phyloP scores from a whole-genome alignment of 805 yeast genomes.

The Nakazawaea siamensis region DNA sequence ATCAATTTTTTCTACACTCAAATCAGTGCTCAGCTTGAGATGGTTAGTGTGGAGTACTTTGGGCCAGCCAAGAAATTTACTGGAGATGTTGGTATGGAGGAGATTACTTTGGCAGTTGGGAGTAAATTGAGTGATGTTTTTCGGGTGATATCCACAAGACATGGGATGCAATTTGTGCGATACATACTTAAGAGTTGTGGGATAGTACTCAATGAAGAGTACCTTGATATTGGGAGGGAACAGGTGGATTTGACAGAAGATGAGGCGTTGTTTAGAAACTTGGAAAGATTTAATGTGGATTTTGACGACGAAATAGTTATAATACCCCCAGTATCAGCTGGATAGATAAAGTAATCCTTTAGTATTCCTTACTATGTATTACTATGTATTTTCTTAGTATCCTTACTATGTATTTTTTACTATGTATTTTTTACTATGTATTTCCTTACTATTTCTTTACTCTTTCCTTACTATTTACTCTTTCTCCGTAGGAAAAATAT shows the following conservation, averaged over 20 bases:
- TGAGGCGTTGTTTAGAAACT: not conserved
- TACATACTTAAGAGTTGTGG: slow-evolving; percentile 19
- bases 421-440: too few species aligned
- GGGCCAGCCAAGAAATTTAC: slow-evolving; percentile 25
- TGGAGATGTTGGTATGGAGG: slow-evolving; percentile 12
- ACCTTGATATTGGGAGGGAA: slow-evolving; percentile 15
- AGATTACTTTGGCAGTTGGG: too few species aligned
- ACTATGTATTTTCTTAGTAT: not conserved
- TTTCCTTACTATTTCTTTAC: too few species aligned
- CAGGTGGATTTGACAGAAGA: not conserved
- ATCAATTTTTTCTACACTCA: not conserved
- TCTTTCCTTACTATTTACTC: too few species aligned
- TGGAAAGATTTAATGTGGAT: not conserved
- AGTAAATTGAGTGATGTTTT: too few species aligned
- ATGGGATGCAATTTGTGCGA: slow-evolving; percentile 15
- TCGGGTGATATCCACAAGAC: too few species aligned
- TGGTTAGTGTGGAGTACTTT: slow-evolving; percentile 19
- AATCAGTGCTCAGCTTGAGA: too few species aligned
- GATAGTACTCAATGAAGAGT: slow-evolving; percentile 19
- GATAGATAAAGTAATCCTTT: too few species aligned
- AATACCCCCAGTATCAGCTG: slow-evolving; percentile 25
- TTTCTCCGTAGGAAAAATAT: too few species aligned
- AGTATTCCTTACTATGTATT: not conserved
- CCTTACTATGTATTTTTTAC: too few species aligned
- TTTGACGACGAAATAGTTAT: slow-evolving; percentile 13